Base-by-base conservation (phyloP, 352 stramenopile genomes). In the Globisporangium spiculum region DNA sequence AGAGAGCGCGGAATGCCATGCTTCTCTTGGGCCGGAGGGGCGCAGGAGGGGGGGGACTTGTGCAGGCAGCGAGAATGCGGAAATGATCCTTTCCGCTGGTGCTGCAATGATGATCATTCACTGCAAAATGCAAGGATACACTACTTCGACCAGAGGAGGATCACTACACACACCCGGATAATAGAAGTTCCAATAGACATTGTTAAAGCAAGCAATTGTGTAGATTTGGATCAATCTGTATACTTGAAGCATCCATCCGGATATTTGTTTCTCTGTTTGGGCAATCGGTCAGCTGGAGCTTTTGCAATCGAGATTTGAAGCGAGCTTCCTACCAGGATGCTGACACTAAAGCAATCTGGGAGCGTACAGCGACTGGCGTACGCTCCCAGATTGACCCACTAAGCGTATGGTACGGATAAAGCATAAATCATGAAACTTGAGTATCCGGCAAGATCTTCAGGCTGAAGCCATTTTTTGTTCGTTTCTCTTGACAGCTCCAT, bases 61-160 rank as follows among this genome's bases (percentile, higher is more conserved):
- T n/a, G 20, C 18, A 26, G 30, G 56, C 27, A 26, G 32, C 56
- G 56, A 61, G 56, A 61, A 61, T 61, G 56, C 30, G 32, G 30
- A 48, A 61, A 61, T 61, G 56, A 26, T 24, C 6, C 54, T 41
- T 60, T 60, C 54, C 54, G 54, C 27, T 44, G 54, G 27, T 60
- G 54, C 27, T 59, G 53, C 14, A 44, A 59, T 50, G 4, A 50
- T 50, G 18, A 52, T 22, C 18, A 3, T 8, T 22, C 18, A 3
- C 6, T 44, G 27, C 24, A 22, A 60, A 27, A 12, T 60, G 54
- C 26, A 32, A 59, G 54, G 54, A 60, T 60, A 38, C 54, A 56
- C 50, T 32, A 34, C 52, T 10, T 16, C 52, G 52, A 58, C 24
- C 52, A 20, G 52, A 58, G 52, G 53, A 59, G 26, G 18, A 18